These are phyloP conservation scores for Lophium mytilinum DNA, from an alignment of 495 filamentous ascomycete genomes.

Conservation along the genomic window DNA sequence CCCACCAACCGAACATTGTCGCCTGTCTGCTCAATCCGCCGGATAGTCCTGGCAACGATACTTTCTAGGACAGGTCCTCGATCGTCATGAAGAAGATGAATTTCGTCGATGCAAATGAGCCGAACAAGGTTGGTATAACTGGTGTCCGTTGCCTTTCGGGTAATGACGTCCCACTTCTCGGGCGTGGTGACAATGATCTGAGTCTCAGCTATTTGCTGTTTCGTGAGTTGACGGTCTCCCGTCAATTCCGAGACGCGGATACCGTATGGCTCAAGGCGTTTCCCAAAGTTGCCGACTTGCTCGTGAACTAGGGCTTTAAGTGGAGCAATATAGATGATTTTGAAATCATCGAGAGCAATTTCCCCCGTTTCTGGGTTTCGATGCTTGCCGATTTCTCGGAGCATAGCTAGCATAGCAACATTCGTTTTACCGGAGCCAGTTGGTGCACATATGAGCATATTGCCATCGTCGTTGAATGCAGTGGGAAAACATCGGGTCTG, in stretches of 20 bases:
- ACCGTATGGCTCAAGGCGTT: conserved; percentile 80
- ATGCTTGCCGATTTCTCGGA: conserved; percentile 94
- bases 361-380: conserved; percentile 78
- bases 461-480: conserved; percentile 90
- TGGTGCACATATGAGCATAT: conserved; percentile 94
- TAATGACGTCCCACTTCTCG: conserved; percentile 99
- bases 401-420: conserved; percentile 93
- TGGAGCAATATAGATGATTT: conserved; percentile 91
- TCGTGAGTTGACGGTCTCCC: conserved; percentile 95
- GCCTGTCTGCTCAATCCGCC: conserved; percentile 85
- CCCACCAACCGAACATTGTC: conserved; percentile 87
- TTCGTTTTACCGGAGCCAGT: conserved; percentile 99
- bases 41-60: conserved; percentile 89
- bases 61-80: conserved; percentile 95
- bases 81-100: conserved; percentile 95
- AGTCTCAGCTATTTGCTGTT: conserved; percentile 95
- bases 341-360: conserved; percentile 91
- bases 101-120: conserved; percentile 94
- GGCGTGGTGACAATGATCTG: conserved; percentile 98
- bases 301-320: conserved; percentile 94
- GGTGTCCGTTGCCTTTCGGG: conserved; percentile 91
- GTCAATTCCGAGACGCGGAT: conserved; percentile 90
- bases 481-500: conserved; percentile 87
- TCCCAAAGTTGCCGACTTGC: conserved; percentile 94
- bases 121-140: conserved; percentile 96